Percentiles rank a stretch among this genome's conserved stretches.
These are phyloP conservation scores for Nepenthes gracilis DNA, from an alignment of 148 eudicot genomes.

Conservation along the genomic window DNA sequence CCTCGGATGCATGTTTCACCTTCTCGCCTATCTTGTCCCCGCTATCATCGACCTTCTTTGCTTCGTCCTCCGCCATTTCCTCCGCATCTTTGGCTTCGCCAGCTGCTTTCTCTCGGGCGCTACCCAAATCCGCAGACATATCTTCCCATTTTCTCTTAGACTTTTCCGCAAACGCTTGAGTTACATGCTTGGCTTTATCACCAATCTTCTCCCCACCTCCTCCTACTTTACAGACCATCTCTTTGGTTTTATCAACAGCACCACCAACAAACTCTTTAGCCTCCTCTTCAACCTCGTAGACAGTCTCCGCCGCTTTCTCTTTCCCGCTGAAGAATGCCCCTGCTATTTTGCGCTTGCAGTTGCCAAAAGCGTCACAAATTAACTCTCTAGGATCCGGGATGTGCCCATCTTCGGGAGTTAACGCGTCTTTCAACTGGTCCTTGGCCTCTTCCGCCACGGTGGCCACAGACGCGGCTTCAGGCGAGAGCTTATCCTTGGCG, in stretches of 20 bases:
- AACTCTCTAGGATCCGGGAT: slow-evolving; percentile 19
- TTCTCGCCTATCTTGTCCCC: slow-evolving; percentile 12
- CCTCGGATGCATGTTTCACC: slow-evolving; percentile 5
- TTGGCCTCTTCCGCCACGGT: slow-evolving; percentile 11
- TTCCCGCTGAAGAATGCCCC: slow-evolving; percentile 20
- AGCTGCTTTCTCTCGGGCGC: neutral
- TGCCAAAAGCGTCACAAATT: slow-evolving; percentile 43
- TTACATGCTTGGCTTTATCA: slow-evolving; percentile 3
- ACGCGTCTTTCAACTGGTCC: neutral
- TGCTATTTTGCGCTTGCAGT: slow-evolving; percentile 31
- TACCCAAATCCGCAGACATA: neutral
- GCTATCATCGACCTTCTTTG: neutral
- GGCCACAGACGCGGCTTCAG: slow-evolving; percentile 3
- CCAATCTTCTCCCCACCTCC: neutral
- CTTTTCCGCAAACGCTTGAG: neutral
- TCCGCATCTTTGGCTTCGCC: slow-evolving; percentile 8
- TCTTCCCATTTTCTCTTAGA: slow-evolving; percentile 4
- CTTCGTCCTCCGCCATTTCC: slow-evolving; percentile 10
- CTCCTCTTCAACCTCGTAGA: slow-evolving; percentile 5
- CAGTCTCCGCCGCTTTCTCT: slow-evolving; percentile 13
- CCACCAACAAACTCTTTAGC: neutral
- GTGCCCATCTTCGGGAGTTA: slow-evolving; percentile 1
- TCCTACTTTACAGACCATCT: neutral
- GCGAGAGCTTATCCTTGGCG: slow-evolving; percentile 10
- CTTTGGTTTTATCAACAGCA: neutral